Conservation (phyloP, 441 rosid genomes). For the Melastoma candidum region DNA sequence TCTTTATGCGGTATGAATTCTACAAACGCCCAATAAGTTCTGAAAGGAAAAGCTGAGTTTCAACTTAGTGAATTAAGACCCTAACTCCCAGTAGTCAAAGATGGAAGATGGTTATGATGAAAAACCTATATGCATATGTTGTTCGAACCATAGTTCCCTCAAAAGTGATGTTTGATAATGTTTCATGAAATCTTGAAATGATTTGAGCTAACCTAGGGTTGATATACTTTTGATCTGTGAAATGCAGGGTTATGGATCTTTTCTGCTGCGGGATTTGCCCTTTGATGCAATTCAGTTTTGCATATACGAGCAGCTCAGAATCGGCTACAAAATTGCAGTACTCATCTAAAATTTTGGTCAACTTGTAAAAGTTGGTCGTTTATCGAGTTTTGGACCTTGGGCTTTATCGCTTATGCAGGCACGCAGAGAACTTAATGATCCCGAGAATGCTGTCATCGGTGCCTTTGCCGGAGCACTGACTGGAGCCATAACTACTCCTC, state of each 20-base stretch:
- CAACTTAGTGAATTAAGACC: not conserved
- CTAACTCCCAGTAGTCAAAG: too few relatives aligned
- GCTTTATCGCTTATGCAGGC: constrained; percentile 14
- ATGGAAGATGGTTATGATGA: too few relatives aligned
- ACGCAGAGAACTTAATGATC: constrained; percentile 18
- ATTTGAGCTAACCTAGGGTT: too few relatives aligned
- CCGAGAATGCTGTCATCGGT: constrained; percentile 27
- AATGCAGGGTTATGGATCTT: constrained; percentile 80
- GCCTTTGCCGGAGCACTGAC: constrained; percentile 25
- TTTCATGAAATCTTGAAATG: too few relatives aligned
- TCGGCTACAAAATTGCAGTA: constrained; percentile 81
- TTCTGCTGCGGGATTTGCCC: constrained; percentile 82
- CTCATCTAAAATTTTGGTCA: constrained; percentile 19
- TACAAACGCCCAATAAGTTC: not conserved
- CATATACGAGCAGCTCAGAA: constrained; percentile 86
- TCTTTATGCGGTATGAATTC: constrained; percentile 65
- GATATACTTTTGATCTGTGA: constrained; percentile 1
- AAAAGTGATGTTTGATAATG: too few relatives aligned
- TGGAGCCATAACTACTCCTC: constrained; percentile 22
- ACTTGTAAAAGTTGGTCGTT: not conserved
- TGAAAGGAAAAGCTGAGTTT: constrained; percentile 1
- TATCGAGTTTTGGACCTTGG: too few relatives aligned
- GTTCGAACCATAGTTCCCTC: too few relatives aligned
- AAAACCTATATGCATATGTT: too few relatives aligned
- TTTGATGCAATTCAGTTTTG: constrained; percentile 98